Percentiles rank a stretch among this genome's conserved stretches.
These are phyloP conservation scores for Colletotrichum costaricense DNA, from an alignment of 2,329 filamentous ascomycete species.

Conservation along the genomic window DNA sequence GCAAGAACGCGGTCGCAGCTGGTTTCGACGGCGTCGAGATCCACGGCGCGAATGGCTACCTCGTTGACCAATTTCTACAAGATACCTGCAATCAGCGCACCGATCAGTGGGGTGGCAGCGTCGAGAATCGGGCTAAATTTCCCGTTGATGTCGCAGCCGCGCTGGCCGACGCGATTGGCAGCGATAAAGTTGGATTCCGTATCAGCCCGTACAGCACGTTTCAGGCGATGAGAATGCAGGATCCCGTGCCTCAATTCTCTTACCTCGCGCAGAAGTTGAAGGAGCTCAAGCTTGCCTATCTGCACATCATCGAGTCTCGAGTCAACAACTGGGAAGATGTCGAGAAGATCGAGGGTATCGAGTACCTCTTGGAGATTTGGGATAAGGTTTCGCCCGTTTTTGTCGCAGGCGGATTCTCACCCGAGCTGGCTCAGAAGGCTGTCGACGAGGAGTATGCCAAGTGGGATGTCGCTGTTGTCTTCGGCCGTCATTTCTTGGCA, in stretches of 20 bases:
- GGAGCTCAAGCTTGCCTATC: conserved; percentile 65
- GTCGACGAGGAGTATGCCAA: conserved; percentile 44
- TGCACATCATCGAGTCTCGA: conserved; percentile 71
- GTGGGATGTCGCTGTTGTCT: conserved; percentile 47
- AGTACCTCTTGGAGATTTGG: conserved; percentile 50
- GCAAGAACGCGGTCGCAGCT: conserved; percentile 66
- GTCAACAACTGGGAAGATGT: conserved; percentile 55
- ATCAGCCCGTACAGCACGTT: conserved; percentile 71
- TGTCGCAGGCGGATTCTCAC: conserved; percentile 48
- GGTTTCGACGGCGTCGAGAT: conserved; percentile 79
- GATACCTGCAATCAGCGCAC: conserved; percentile 60
- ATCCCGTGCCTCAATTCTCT: conserved; percentile 72
- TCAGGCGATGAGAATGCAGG: conserved; percentile 72
- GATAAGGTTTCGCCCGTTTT: conserved; percentile 41
- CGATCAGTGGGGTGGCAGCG: conserved; percentile 63
- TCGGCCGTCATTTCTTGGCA: conserved; percentile 46
- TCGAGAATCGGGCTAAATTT: conserved; percentile 65
- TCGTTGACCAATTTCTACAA: conserved; percentile 70
- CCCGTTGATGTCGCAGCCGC: conserved; percentile 60
- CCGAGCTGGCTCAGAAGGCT: conserved; percentile 38
- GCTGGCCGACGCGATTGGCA: conserved; percentile 55
- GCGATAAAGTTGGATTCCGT: conserved; percentile 65
- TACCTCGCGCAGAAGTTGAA: conserved; percentile 65
- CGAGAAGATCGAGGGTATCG: conserved; percentile 46
- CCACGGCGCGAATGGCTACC: conserved; percentile 68